Percentiles rank a stretch among this genome's conserved stretches.
Conservation (phyloP, 192 early-diverging fungal species). For the Thamnidium elegans region DNA sequence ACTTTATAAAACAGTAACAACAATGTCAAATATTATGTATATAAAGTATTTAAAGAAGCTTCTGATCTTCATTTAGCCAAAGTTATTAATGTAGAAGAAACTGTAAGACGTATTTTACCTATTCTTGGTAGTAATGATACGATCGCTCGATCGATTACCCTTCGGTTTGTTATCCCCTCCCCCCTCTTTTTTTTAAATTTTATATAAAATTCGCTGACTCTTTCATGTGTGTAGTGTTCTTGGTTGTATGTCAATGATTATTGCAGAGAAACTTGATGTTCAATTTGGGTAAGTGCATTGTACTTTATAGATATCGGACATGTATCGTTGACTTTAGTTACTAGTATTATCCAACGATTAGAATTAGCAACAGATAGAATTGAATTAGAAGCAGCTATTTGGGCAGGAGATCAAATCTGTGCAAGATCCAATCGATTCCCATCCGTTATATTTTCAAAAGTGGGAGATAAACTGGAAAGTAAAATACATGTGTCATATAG, state of each 20-base stretch:
- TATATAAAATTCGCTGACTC: background rate
- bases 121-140: constrained; percentile 44
- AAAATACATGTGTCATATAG: background rate
- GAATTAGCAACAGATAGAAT: constrained; percentile 42
- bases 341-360: constrained; percentile 40
- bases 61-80: constrained; percentile 40
- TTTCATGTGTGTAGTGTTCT: constrained; percentile 33
- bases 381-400: constrained; percentile 46
- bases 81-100: constrained; percentile 45
- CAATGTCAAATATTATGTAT: constrained; percentile 43
- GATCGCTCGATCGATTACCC: constrained; percentile 43
- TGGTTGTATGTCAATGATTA: constrained; percentile 45
- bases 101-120: constrained; percentile 40
- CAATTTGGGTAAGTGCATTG: constrained; percentile 38
- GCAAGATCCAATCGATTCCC: constrained; percentile 42
- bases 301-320: background rate
- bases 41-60: constrained; percentile 41
- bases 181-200: background rate
- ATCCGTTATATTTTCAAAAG: constrained; percentile 40
- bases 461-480: constrained; percentile 24
- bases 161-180: constrained; percentile 32
- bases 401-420: constrained; percentile 46
- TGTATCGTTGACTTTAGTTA: background rate
- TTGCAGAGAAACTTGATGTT: constrained; percentile 43
- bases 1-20: constrained; percentile 38